phyloP scores from a whole-genome alignment of 805 yeast species.

The Metschnikowia continentalis region DNA sequence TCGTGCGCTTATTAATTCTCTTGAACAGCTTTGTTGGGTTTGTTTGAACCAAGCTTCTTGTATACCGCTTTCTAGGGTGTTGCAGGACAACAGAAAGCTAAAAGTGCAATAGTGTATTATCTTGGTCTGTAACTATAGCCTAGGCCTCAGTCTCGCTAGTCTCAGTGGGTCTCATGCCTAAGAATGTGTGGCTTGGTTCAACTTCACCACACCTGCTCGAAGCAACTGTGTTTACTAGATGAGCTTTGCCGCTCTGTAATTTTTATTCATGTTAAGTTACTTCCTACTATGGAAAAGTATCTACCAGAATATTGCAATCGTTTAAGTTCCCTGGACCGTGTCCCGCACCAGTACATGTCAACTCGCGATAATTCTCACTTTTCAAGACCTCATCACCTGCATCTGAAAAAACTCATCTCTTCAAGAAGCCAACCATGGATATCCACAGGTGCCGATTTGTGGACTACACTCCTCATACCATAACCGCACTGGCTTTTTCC shows the following conservation, averaged over 20 bases:
- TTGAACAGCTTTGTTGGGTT: constrained; percentile 41
- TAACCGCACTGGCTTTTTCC: constrained; percentile 78
- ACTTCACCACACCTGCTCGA: not conserved
- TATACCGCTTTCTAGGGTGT: constrained; percentile 1
- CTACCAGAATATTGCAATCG: not conserved
- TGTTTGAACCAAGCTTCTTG: constrained; percentile 18
- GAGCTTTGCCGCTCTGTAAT: not conserved
- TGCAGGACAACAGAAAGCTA: constrained; percentile 9
- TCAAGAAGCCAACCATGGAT: constrained; percentile 43
- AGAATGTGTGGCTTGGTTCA: not conserved
- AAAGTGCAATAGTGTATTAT: not conserved
- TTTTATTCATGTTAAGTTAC: not conserved
- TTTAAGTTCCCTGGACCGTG: not conserved
- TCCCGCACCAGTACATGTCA: constrained; percentile 3
- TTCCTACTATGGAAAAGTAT: not conserved
- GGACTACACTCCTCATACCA: constrained; percentile 79
- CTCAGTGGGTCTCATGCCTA: not conserved
- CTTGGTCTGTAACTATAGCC: not conserved
- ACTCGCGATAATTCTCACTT: constrained; percentile 4
- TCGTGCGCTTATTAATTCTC: constrained; percentile 32
- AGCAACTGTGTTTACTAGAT: not conserved
- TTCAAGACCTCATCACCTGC: constrained; percentile 15
- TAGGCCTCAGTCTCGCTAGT: not conserved
- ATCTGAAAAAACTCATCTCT: constrained; percentile 13
- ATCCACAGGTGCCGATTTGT: constrained; percentile 90